Percentiles rank a stretch among this genome's conserved stretches.
Evolutionary conservation across 352 stramenopile genomes (phyloP).

Genomic region (Phytophthora multivora): DNA sequence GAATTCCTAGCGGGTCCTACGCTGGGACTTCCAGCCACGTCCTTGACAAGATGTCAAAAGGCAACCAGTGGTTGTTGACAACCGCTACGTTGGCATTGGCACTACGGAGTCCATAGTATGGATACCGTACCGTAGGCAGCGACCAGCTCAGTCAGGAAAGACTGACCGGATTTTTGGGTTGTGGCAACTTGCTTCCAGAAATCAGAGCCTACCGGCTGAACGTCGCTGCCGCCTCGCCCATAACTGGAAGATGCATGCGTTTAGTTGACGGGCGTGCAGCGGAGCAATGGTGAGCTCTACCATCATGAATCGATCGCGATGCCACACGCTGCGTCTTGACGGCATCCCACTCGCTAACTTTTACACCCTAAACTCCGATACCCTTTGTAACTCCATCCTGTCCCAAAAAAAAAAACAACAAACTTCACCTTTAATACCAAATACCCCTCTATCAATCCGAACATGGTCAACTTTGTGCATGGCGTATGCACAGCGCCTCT

Average conservation of each 20-base stretch:
- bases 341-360: slow-evolving; percentile 4
- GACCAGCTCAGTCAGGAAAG: slow-evolving; percentile 1
- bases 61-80: neutral
- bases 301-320: slow-evolving; percentile 9
- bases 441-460: neutral
- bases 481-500: slow-evolving; percentile 4
- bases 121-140: too few relatives aligned
- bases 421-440: neutral
- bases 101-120: too few relatives aligned
- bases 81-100: too few relatives aligned
- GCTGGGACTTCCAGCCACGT: too few relatives aligned
- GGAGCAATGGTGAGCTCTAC: slow-evolving; percentile 1
- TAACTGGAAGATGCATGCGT: neutral
- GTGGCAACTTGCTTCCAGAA: slow-evolving; percentile 6
- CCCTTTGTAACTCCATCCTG: neutral
- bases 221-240: neutral
- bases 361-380: neutral
- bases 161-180: slow-evolving; percentile 28
- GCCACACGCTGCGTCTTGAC: slow-evolving; percentile 20
- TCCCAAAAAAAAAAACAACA: neutral
- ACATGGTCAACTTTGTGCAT: slow-evolving; percentile 3
- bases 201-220: neutral
- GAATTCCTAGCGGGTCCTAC: neutral
- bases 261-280: neutral
- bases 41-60: too few relatives aligned